A percentile compares a stretch with the other conserved stretches of the same genome.
Conservation (phyloP, 2,329 filamentous ascomycete genomes). For the Helicocarpus griseus region DNA sequence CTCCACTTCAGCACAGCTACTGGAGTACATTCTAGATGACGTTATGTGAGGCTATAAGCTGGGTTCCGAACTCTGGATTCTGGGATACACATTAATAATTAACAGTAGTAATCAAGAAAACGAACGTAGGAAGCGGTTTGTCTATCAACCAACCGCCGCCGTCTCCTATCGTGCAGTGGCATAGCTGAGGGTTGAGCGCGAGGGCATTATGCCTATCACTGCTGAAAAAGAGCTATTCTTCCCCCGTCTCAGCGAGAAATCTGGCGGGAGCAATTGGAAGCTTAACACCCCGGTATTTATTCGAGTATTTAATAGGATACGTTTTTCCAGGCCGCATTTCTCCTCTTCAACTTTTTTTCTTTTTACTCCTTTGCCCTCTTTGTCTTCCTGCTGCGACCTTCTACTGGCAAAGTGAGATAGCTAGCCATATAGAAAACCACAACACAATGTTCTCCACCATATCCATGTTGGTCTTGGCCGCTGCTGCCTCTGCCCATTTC, state of each 20-base stretch:
- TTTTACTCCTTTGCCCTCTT: background rate
- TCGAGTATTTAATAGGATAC: background rate
- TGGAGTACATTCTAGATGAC: too few relatives aligned
- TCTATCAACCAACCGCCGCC: background rate
- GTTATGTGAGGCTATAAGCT: too few relatives aligned
- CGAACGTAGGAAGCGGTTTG: background rate
- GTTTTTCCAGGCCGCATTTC: background rate
- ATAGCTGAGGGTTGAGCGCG: background rate
- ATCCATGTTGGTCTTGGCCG: slow-evolving; percentile 32
- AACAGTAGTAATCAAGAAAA: background rate
- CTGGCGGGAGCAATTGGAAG: background rate
- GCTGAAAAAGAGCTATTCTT: too few relatives aligned
- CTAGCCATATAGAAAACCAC: background rate
- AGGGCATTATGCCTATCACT: background rate
- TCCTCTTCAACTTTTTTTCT: background rate
- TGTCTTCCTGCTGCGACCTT: slow-evolving; percentile 5
- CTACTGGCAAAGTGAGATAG: too few relatives aligned
- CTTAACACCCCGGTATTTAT: background rate
- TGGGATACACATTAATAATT: background rate
- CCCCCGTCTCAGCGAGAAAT: background rate
- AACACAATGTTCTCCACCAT: slow-evolving; percentile 2
- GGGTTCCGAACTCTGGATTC: too few relatives aligned
- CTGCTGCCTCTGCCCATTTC: slow-evolving; percentile 50
- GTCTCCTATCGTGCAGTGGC: background rate
- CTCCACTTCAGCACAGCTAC: too few relatives aligned